Percentiles rank a stretch among this genome's conserved stretches.
These are phyloP conservation scores for Rhazya stricta DNA, from an alignment of 257 asterid genomes.

Conservation along the genomic window DNA sequence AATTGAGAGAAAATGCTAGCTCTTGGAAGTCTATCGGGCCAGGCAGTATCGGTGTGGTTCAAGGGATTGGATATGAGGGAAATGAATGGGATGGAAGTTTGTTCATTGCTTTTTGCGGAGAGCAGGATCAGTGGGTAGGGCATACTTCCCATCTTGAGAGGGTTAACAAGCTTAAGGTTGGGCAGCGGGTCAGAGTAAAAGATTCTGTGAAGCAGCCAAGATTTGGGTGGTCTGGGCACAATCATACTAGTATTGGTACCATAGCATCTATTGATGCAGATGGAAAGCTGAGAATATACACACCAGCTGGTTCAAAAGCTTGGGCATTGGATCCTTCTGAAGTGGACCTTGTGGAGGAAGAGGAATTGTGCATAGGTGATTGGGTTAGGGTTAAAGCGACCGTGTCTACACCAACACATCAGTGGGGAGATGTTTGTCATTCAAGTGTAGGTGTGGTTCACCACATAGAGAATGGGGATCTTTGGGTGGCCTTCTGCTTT, in stretches of 20 bases:
- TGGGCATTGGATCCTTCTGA: constrained; percentile 95
- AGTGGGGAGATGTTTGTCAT: constrained; percentile 80
- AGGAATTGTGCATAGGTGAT: constrained; percentile 51
- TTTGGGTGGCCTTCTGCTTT: constrained; percentile 92
- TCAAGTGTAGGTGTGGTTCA: constrained; percentile 89
- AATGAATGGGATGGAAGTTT: constrained; percentile 61
- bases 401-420: constrained; percentile 66
- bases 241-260: constrained; percentile 64
- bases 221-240: constrained; percentile 96
- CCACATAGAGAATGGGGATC: constrained; percentile 75
- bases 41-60: constrained; percentile 86
- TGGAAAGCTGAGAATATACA: constrained; percentile 84
- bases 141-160: constrained; percentile 41
- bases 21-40: constrained; percentile 73
- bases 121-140: constrained; percentile 84
- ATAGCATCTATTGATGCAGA: constrained; percentile 86
- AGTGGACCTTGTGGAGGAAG: constrained; percentile 72
- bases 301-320: constrained; percentile 79
- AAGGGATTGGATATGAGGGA: constrained; percentile 66
- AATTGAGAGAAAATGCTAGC: constrained; percentile 41
- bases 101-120: constrained; percentile 82
- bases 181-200: constrained; percentile 67
- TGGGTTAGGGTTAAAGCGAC: constrained; percentile 75
- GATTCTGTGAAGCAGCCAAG: constrained; percentile 70
- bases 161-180: constrained; percentile 47